Conservation (phyloP, 1,139 yeast species). For the Geotrichum europaeum region DNA sequence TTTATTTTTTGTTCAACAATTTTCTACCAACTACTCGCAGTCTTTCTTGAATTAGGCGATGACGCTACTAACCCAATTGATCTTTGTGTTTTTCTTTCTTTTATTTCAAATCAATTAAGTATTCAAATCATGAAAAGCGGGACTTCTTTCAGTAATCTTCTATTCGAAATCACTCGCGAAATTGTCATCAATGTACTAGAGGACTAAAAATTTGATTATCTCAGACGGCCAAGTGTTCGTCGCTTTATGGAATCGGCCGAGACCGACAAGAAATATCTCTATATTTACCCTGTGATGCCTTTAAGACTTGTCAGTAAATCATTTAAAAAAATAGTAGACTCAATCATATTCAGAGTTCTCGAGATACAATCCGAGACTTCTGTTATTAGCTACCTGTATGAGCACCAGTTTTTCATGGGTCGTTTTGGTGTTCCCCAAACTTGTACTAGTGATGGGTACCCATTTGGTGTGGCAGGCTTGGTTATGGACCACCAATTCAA, state of each 20-base stretch:
- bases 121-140: not conserved
- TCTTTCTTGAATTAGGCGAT: no score
- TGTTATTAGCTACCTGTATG: not conserved
- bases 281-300: not conserved
- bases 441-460: not conserved
- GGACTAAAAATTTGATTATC: not conserved
- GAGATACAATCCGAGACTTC: not conserved
- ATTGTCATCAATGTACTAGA: not conserved
- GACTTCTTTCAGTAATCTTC: not conserved
- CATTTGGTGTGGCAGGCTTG: not conserved
- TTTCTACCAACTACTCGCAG: no score
- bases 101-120: not conserved
- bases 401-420: not conserved
- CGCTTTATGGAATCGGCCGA: not conserved
- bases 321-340: not conserved
- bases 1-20: no score
- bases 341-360: not conserved
- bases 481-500: not conserved
- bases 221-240: not conserved
- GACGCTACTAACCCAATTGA: no score
- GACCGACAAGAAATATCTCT: not conserved
- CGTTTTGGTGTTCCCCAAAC: not conserved
- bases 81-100: no score
- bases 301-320: not conserved
- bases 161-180: not conserved